phyloP scores from a whole-genome alignment of 345 rosid genomes.

The Pseudoturritis turrita region DNA sequence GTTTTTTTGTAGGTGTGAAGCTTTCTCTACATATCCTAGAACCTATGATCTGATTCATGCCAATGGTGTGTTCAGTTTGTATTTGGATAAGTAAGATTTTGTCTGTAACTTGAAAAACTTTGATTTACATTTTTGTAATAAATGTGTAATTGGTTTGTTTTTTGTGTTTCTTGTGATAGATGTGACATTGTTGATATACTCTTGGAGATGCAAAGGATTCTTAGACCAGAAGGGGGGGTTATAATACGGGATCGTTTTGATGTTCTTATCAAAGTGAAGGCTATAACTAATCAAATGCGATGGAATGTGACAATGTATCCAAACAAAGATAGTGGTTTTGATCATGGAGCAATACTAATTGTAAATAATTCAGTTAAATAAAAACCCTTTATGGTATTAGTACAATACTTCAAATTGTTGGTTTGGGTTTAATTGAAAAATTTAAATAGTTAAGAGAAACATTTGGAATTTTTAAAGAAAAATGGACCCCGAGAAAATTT shows the following conservation, averaged over 20 bases:
- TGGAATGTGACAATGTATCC: slow-evolving; percentile 45
- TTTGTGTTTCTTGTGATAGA: slow-evolving; percentile 30
- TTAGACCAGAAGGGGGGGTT: slow-evolving; percentile 53
- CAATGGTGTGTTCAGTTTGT: slow-evolving; percentile 53
- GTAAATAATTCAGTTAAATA: slow-evolving; percentile 34
- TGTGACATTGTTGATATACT: slow-evolving; percentile 52
- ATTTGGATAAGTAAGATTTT: slow-evolving; percentile 55
- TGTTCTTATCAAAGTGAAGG: slow-evolving; percentile 41
- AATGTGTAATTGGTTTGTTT: neutral
- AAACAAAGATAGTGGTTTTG: slow-evolving; percentile 34
- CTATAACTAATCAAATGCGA: slow-evolving; percentile 38
- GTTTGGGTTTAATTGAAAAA: neutral
- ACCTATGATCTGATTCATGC: slow-evolving; percentile 59
- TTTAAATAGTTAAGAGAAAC: neutral
- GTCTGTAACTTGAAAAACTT: neutral
- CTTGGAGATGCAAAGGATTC: slow-evolving; percentile 58
- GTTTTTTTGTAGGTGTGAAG: slow-evolving; percentile 39
- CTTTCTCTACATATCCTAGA: slow-evolving; percentile 59
- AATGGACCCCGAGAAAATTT: neutral
- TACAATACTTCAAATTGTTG: neutral
- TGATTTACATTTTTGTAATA: neutral
- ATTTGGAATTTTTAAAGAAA: neutral
- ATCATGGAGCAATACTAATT: slow-evolving; percentile 42
- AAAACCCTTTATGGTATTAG: neutral
- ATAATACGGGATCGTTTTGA: slow-evolving; percentile 55